phyloP scores from a whole-genome alignment of 345 rosid genomes.

The Triadica sebifera region DNA sequence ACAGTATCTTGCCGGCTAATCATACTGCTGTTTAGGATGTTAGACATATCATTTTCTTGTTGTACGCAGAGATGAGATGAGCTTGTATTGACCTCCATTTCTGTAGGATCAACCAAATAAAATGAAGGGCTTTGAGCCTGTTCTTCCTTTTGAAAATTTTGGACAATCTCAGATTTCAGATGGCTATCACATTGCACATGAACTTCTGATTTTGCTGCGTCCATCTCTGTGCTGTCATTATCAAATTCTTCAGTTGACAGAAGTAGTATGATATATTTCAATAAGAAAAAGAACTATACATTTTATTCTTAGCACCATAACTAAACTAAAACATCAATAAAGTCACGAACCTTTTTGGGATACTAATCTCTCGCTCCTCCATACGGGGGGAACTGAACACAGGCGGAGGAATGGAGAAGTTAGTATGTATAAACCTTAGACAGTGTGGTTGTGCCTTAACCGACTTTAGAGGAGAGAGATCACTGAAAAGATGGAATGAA shows the following conservation, averaged over 20 bases:
- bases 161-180: neutral
- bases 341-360: slow-evolving; percentile 26
- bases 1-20: neutral
- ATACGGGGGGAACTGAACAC: slow-evolving; percentile 37
- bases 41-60: slow-evolving; percentile 1
- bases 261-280: neutral
- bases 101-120: slow-evolving; percentile 23
- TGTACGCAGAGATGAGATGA: neutral
- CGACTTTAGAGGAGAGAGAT: slow-evolving; percentile 34
- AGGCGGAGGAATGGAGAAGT: slow-evolving; percentile 21
- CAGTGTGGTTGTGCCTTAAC: slow-evolving; percentile 17
- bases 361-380: slow-evolving; percentile 16
- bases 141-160: slow-evolving; percentile 14
- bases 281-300: neutral
- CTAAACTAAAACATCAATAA: neutral
- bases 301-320: neutral
- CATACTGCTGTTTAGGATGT: neutral
- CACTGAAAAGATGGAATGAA: slow-evolving; percentile 13
- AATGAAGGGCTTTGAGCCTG: slow-evolving; percentile 21
- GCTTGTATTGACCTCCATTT: slow-evolving; percentile 11
- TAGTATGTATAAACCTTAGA: slow-evolving; percentile 21
- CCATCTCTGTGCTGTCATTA: slow-evolving; percentile 23
- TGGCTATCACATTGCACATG: slow-evolving; percentile 4
- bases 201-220: slow-evolving; percentile 15
- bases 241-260: slow-evolving; percentile 5